A percentile compares a stretch with the other conserved stretches of the same genome.
Evolutionary conservation across 495 filamentous ascomycete genomes (phyloP).

Genomic region (Neurospora cerealis): DNA sequence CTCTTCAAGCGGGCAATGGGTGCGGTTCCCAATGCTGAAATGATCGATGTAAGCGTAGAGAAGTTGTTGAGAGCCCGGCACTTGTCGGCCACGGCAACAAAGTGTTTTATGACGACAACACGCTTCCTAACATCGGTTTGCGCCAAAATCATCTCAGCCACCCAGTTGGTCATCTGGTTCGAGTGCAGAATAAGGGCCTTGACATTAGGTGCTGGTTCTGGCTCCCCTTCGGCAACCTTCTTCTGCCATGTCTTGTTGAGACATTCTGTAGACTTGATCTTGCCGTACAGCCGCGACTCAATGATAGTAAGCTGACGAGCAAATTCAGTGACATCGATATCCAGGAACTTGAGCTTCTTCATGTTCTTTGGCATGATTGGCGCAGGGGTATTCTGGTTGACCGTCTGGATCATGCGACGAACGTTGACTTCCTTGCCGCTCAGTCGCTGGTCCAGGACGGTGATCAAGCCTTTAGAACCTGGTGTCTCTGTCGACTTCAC

Average conservation of each 20-base stretch:
- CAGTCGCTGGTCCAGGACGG: conserved; percentile 76
- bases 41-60: conserved; percentile 96
- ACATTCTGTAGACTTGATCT: conserved; percentile 91
- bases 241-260: conserved; percentile 98
- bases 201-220: conserved; percentile 87
- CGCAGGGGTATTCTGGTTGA: conserved; percentile 64
- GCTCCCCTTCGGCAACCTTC: conserved; percentile 71
- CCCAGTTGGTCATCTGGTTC: conserved; percentile 98
- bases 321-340: conserved; percentile 93
- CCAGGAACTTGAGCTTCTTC: conserved; percentile 98
- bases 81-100: conserved; percentile 96
- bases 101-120: conserved; percentile 97
- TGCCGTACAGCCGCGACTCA: conserved; percentile 87
- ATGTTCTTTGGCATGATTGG: conserved; percentile 97
- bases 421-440: conserved; percentile 78
- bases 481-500: conserved; percentile 89
- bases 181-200: conserved; percentile 95
- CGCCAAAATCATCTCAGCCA: conserved; percentile 97
- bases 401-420: conserved; percentile 77
- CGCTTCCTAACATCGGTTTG: conserved; percentile 90
- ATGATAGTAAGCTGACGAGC: conserved; percentile 95
- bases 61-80: conserved; percentile 92
- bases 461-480: conserved; percentile 68
- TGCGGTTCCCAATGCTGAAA: conserved; percentile 86
- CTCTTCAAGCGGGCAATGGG: conserved; percentile 87